Evolutionary conservation across 148 eudicot genomes (phyloP), one percentile per base, ranked within the genome.

Genomic region (Cornus florida): DNA sequence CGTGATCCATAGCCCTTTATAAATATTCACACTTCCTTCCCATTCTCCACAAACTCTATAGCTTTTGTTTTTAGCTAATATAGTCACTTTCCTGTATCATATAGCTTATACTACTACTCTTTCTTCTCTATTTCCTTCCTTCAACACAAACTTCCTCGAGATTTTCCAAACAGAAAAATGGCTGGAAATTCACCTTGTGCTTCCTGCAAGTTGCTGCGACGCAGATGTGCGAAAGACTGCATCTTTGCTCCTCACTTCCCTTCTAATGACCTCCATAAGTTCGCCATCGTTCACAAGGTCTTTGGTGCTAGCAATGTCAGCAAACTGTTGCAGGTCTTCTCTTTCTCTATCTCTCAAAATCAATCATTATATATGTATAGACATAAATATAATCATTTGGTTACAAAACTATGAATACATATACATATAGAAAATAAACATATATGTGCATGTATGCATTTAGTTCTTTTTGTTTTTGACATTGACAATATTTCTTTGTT

Each of bases 211-310:
- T 62, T 77, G 64, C 84, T 82, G 32, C 84, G 84, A 1, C 80
- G 84, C 22, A 56, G 84, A 8, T 81, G 84, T 41, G 31, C 80
- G 14, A 71, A 71, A n/a, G 80, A 76, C 72, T 81, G 84, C 77
- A 77, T 82, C 23, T 82, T 82, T 10, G 84, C 84, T 72, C 84
- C 84, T 53, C 71, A 77, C 73, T 82, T 82, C 69, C 80, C 84
- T 70, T 67, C 84, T 41, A 72, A 81, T 46, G 80, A 82, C 24
- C 80, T 80, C 59, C 33, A 66, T 48, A 82, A 72, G 69, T 82
- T 82, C 10, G 75, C 77, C 57, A 77, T 72, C 1, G 80, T 82
- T 65, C 84, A 82, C 79, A 82, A 82, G 68, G 73, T 82, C 67
- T 82, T 77, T 72, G 84, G 84, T 13, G 80, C 84, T 66, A 82